Percentiles rank a stretch among this genome's conserved stretches.
Evolutionary conservation across 495 filamentous ascomycete species (phyloP).

Genomic region (Penicillium riverlandense): DNA sequence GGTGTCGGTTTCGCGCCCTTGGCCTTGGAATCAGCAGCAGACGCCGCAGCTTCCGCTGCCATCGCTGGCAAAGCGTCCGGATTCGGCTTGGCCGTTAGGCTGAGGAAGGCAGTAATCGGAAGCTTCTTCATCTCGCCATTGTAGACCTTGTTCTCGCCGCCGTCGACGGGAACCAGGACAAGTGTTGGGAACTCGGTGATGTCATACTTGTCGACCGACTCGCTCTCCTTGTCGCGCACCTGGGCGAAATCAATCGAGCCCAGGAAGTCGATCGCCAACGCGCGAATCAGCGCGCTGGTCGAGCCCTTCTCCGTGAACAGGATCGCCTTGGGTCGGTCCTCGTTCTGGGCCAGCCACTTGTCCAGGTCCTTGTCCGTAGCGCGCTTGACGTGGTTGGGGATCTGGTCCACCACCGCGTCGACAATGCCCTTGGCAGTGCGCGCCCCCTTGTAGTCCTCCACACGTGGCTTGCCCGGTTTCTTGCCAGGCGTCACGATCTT

Average conservation of each 20-base stretch:
- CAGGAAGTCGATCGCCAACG: conserved; percentile 87
- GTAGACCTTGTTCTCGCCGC: conserved; percentile 61
- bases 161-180: conserved; percentile 70
- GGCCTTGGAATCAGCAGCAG: conserved; percentile 41
- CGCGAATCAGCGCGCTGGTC: conserved; percentile 72
- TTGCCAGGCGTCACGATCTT: conserved; percentile 88
- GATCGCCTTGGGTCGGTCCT: conserved; percentile 76
- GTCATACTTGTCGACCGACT: conserved; percentile 65
- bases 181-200: conserved; percentile 73
- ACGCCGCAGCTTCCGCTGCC: conserved; percentile 41
- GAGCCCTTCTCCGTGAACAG: conserved; percentile 93
- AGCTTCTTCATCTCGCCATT: conserved; percentile 84
- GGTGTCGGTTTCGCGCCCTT: conserved; percentile 19
- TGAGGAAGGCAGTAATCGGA: conserved; percentile 74
- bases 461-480: conserved; percentile 70
- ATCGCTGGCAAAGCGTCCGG: conserved; percentile 41
- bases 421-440: conserved; percentile 80
- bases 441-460: conserved; percentile 88
- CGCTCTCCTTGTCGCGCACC: conserved; percentile 73
- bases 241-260: conserved; percentile 76
- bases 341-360: conserved; percentile 63
- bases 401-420: conserved; percentile 75
- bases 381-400: conserved; percentile 84
- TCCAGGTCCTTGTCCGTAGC: conserved; percentile 75
- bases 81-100: conserved; percentile 67